These are phyloP conservation scores for Tylopilus orsonianus DNA, from an alignment of 1,284 basidiomycete genomes.

Conservation along the genomic window DNA sequence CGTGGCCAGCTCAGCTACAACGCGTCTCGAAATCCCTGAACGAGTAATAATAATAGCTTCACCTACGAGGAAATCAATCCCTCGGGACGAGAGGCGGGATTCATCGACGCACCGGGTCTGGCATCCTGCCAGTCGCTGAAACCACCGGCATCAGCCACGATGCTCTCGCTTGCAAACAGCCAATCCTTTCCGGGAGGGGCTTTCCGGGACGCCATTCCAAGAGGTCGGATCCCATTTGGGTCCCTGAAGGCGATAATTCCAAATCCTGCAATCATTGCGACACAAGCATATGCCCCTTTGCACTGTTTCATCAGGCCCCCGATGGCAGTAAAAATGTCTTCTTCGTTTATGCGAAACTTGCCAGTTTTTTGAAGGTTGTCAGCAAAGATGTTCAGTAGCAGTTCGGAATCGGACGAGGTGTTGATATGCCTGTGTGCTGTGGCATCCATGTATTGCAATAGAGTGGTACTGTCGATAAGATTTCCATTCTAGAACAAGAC, in stretches of 20 bases:
- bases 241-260: conserved; percentile 98
- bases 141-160: conserved; percentile 92
- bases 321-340: conserved; percentile 97
- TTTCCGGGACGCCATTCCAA: conserved; percentile 78
- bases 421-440: conserved; percentile 99
- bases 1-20: conserved; percentile 65
- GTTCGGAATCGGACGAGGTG: conserved; percentile 97
- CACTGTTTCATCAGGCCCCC: conserved; percentile 86
- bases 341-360: conserved; percentile 99
- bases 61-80: conserved; percentile 44
- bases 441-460: conserved; percentile 93
- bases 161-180: conserved; percentile 93
- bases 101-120: conserved; percentile 65
- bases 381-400: conserved; percentile 96
- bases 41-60: conserved; percentile 97
- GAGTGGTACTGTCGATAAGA: conserved; percentile 87
- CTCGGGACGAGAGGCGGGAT: neutral
- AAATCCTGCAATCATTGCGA: conserved; percentile 98
- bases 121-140: conserved; percentile 95
- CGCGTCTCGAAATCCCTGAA: conserved; percentile 67
- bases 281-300: conserved; percentile 94
- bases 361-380: conserved; percentile 98
- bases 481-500: conserved; percentile 85
- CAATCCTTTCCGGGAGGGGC: conserved; percentile 71
- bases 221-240: conserved; percentile 96